Evolutionary conservation across 768 basidiomycete genomes (phyloP).

Genomic region (Grammothele lineata): DNA sequence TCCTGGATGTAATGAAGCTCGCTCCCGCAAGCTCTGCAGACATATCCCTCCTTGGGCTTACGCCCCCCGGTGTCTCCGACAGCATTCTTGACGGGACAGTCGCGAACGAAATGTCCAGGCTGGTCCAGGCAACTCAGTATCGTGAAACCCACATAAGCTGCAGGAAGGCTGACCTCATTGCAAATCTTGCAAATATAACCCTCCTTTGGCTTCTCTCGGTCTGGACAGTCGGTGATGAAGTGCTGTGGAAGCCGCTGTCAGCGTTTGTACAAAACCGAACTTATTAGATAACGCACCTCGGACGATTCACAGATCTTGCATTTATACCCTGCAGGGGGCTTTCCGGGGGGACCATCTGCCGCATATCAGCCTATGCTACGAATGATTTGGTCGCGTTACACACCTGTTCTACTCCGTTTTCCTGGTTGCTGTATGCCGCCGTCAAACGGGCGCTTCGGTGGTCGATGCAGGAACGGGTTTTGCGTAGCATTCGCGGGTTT

Average conservation of each 20-base stretch:
- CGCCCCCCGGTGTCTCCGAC: slow-evolving; percentile 79
- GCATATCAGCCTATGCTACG: neutral
- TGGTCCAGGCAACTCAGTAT: slow-evolving; percentile 25
- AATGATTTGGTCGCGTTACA: slow-evolving; percentile 15
- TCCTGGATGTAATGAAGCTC: slow-evolving; percentile 84
- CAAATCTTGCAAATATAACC: slow-evolving; percentile 88
- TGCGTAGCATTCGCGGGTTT: slow-evolving; percentile 60
- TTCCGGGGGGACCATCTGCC: slow-evolving; percentile 40
- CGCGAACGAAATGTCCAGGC: slow-evolving; percentile 83
- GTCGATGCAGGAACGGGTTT: slow-evolving; percentile 57
- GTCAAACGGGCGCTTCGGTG: slow-evolving; percentile 50
- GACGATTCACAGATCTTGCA: slow-evolving; percentile 74
- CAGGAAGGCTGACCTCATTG: slow-evolving; percentile 45
- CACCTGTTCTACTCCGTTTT: slow-evolving; percentile 58
- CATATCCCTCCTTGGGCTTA: slow-evolving; percentile 82
- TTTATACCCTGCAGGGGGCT: slow-evolving; percentile 69
- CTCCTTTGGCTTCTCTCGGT: slow-evolving; percentile 72
- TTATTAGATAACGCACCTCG: slow-evolving; percentile 46
- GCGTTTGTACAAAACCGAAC: no score
- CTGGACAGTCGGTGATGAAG: slow-evolving; percentile 72
- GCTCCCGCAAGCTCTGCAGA: slow-evolving; percentile 89
- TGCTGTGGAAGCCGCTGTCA: slow-evolving; percentile 49
- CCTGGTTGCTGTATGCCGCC: slow-evolving; percentile 52
- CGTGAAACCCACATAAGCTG: neutral
- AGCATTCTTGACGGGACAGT: slow-evolving; percentile 79